These are phyloP conservation scores for Lasiosphaeria miniovina DNA, from an alignment of 495 filamentous ascomycete genomes.

Conservation along the genomic window DNA sequence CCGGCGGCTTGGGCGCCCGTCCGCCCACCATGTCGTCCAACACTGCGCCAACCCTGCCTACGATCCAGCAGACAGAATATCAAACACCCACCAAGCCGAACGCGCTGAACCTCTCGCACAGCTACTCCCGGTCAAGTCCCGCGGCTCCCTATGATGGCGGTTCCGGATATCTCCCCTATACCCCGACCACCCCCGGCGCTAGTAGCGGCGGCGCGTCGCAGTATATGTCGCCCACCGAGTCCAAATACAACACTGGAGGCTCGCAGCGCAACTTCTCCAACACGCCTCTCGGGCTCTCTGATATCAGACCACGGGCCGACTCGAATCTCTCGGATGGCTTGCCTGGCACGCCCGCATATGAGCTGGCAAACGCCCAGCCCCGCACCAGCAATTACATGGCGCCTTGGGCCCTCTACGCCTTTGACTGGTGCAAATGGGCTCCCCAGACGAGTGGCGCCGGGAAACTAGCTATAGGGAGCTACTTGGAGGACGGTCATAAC, in stretches of 20 bases:
- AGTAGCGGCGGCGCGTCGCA: slow-evolving; percentile 42
- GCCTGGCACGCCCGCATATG: slow-evolving; percentile 52
- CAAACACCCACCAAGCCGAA: slow-evolving; percentile 64
- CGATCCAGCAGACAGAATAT: slow-evolving; percentile 66
- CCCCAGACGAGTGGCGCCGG: slow-evolving; percentile 74
- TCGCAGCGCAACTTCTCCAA: slow-evolving; percentile 71
- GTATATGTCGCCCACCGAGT: slow-evolving; percentile 64
- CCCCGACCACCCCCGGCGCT: slow-evolving; percentile 57
- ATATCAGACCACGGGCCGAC: slow-evolving; percentile 79
- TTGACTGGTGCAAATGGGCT: slow-evolving; percentile 99
- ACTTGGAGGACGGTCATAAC: slow-evolving; percentile 96
- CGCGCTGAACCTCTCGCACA: slow-evolving; percentile 57
- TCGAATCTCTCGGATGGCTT: slow-evolving; percentile 67
- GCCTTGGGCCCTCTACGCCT: slow-evolving; percentile 91
- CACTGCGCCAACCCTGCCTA: slow-evolving; percentile 68
- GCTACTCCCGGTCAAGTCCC: slow-evolving; percentile 82
- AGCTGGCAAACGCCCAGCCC: slow-evolving; percentile 47
- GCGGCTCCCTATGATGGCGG: slow-evolving; percentile 58
- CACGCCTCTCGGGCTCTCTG: slow-evolving; percentile 84
- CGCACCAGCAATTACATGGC: slow-evolving; percentile 82
- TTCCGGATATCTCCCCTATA: slow-evolving; percentile 62
- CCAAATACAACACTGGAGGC: slow-evolving; percentile 65
- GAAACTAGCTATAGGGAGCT: slow-evolving; percentile 93
- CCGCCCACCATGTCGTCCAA: slow-evolving; percentile 66
- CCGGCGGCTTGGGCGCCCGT: slow-evolving; percentile 51